A percentile compares a stretch with the other conserved stretches of the same genome.
phyloP scores from a whole-genome alignment of 2,329 filamentous ascomycete species.

The Ramichloridium luteum region DNA sequence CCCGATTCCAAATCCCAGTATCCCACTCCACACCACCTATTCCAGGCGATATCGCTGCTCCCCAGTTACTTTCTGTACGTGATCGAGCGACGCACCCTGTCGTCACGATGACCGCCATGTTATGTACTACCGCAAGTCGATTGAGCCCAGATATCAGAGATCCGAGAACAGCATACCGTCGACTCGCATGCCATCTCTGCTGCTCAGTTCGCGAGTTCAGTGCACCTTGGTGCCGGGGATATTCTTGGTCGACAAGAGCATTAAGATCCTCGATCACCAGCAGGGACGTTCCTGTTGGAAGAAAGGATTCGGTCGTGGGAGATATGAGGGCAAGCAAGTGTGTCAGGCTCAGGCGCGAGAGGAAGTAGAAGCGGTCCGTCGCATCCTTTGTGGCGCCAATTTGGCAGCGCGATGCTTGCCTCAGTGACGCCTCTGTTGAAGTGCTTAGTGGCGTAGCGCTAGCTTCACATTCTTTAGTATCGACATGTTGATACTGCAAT shows the following conservation, averaged over 20 bases:
- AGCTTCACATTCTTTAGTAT: background rate
- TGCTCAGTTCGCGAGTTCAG: slow-evolving; percentile 32
- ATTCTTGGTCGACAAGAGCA: slow-evolving; percentile 61
- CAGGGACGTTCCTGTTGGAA: slow-evolving; percentile 51
- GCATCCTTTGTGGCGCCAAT: background rate
- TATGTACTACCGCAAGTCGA: slow-evolving; percentile 60
- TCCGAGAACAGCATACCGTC: slow-evolving; percentile 50
- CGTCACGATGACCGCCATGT: slow-evolving; percentile 62
- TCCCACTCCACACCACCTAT: slow-evolving; percentile 73
- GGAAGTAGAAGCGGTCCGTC: slow-evolving; percentile 45
- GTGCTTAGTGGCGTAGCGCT: too few relatives aligned
- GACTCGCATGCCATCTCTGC: slow-evolving; percentile 36
- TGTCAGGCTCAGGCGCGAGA: slow-evolving; percentile 46
- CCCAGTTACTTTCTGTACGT: slow-evolving; percentile 37
- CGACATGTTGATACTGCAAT: slow-evolving; percentile 1
- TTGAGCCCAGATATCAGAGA: slow-evolving; percentile 49
- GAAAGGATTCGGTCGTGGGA: slow-evolving; percentile 50
- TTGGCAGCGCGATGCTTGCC: background rate
- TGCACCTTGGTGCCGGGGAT: slow-evolving; percentile 42
- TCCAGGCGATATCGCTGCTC: slow-evolving; percentile 60
- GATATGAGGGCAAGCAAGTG: slow-evolving; percentile 62
- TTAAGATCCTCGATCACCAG: slow-evolving; percentile 71
- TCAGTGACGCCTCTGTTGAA: too few relatives aligned
- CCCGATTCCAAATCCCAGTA: slow-evolving; percentile 55
- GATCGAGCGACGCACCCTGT: slow-evolving; percentile 77